A percentile compares a stretch with the other conserved stretches of the same genome.
Evolutionary conservation across 805 yeast genomes (phyloP).

Genomic region (Metschnikowia noctiluminum): DNA sequence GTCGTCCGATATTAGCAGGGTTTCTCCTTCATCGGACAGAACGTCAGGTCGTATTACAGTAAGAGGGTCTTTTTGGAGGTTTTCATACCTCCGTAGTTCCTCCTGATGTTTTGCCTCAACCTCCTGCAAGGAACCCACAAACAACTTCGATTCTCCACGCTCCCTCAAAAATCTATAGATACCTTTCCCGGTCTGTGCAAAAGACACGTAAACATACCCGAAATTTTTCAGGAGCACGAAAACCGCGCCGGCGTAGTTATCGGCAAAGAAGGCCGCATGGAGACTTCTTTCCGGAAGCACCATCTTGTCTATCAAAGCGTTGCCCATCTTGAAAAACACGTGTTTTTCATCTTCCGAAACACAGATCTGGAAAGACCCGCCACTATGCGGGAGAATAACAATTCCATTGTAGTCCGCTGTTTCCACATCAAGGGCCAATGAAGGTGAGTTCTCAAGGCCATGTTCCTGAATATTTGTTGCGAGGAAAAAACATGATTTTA

Average conservation of each 20-base stretch:
- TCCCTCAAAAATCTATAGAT: slow-evolving; percentile 2
- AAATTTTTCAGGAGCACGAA: slow-evolving; percentile 15
- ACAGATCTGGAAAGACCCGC: slow-evolving; percentile 8
- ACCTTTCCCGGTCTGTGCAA: slow-evolving; percentile 1
- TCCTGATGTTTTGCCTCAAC: slow-evolving; percentile 1
- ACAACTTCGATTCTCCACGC: background rate
- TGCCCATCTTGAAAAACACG: slow-evolving; percentile 8
- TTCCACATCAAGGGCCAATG: slow-evolving; percentile 4
- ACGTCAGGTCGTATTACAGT: slow-evolving; percentile 1
- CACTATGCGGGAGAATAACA: slow-evolving; percentile 2
- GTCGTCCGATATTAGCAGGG: slow-evolving; percentile 7
- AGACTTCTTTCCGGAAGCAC: slow-evolving; percentile 12
- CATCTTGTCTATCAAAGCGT: slow-evolving; percentile 16
- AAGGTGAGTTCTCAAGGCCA: slow-evolving; percentile 17
- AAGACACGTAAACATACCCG: slow-evolving; percentile 12
- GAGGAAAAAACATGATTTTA: slow-evolving; percentile 15
- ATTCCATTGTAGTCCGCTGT: slow-evolving; percentile 16
- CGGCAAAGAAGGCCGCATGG: slow-evolving; percentile 9
- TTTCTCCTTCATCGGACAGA: background rate
- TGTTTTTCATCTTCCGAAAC: slow-evolving; percentile 9
- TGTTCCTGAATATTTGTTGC: slow-evolving; percentile 8
- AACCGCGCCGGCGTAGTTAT: slow-evolving; percentile 4
- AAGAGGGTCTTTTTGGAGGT: slow-evolving; percentile 10
- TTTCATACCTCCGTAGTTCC: slow-evolving; percentile 9
- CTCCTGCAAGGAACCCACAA: background rate